Evolutionary conservation across 176 grass and related monocot genomes (phyloP).

Genomic region (Pontederia crassipes): DNA sequence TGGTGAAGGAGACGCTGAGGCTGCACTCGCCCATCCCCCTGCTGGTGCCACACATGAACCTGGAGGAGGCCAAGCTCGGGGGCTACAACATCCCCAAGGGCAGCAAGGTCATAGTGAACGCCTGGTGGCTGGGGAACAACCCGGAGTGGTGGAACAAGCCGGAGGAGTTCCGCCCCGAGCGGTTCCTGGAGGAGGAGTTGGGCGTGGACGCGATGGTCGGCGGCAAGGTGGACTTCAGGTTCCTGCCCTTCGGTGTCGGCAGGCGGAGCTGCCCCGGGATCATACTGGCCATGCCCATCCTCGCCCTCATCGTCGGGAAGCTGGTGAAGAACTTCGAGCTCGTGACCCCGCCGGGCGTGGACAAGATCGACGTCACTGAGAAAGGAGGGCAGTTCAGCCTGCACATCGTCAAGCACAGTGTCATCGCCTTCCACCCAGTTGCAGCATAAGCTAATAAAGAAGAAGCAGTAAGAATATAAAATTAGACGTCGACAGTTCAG

Average conservation of each 20-base stretch:
- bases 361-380: slow-evolving; percentile 20
- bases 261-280: slow-evolving; percentile 23
- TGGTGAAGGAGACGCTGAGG: slow-evolving; percentile 18
- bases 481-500: too few relatives aligned
- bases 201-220: slow-evolving; percentile 15
- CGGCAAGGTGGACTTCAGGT: slow-evolving; percentile 20
- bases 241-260: slow-evolving; percentile 16
- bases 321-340: slow-evolving; percentile 13
- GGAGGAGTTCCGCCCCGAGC: slow-evolving; percentile 24
- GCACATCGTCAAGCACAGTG: slow-evolving; percentile 7
- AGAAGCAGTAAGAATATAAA: too few relatives aligned
- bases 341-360: slow-evolving; percentile 3
- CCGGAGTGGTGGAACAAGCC: slow-evolving; percentile 19
- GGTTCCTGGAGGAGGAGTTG: slow-evolving; percentile 18
- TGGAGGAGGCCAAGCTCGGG: slow-evolving; percentile 17
- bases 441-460: too few relatives aligned
- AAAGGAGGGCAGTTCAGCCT: slow-evolving; percentile 25
- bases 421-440: slow-evolving; percentile 4
- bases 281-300: slow-evolving; percentile 17
- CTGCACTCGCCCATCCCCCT: slow-evolving; percentile 21
- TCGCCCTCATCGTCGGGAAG: slow-evolving; percentile 9
- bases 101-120: slow-evolving; percentile 18
- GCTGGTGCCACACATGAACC: slow-evolving; percentile 21
- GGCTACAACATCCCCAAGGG: slow-evolving; percentile 10
- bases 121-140: slow-evolving; percentile 24